phyloP scores from a whole-genome alignment of 352 stramenopile species.

The Globisporangium splendens region DNA sequence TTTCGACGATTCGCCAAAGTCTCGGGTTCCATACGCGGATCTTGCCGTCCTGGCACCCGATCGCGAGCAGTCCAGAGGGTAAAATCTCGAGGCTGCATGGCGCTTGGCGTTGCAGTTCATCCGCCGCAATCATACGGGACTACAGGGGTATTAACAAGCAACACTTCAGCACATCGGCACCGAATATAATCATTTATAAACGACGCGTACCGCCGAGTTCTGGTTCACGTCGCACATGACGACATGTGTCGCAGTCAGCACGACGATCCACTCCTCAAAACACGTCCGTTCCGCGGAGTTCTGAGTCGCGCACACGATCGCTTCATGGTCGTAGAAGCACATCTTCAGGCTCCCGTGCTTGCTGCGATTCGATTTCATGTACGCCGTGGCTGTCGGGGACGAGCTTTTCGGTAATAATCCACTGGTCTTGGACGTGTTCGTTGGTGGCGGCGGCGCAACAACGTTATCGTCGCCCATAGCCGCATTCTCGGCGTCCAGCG shows the following conservation, averaged over 20 bases:
- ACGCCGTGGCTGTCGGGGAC: conserved; percentile 43
- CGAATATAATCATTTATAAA: too few relatives aligned
- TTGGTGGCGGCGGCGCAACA: not conserved
- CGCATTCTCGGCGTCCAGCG: conserved; percentile 31
- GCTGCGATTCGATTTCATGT: conserved; percentile 45
- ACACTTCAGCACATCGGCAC: not conserved
- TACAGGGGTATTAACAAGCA: conserved; percentile 3
- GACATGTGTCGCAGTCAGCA: conserved; percentile 55
- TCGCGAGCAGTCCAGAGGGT: conserved; percentile 56
- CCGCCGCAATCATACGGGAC: conserved; percentile 34
- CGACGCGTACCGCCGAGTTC: conserved; percentile 32
- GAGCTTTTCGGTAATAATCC: conserved; percentile 32
- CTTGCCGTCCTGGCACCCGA: conserved; percentile 74
- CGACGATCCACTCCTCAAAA: conserved; percentile 74
- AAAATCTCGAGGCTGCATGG: conserved; percentile 61
- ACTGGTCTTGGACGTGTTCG: conserved; percentile 11
- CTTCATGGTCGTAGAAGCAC: conserved; percentile 77
- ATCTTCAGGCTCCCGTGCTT: conserved; percentile 45
- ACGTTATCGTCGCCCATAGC: conserved; percentile 11
- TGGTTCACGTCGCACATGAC: conserved; percentile 74
- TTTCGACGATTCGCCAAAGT: conserved; percentile 54
- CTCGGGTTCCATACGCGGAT: conserved; percentile 67
- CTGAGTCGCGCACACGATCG: conserved; percentile 42
- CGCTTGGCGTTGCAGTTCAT: conserved; percentile 60
- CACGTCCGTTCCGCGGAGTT: conserved; percentile 37